Evolutionary conservation across 2,329 filamentous ascomycete genomes (phyloP).

Genomic region (Pseudogymnoascus verrucosus): DNA sequence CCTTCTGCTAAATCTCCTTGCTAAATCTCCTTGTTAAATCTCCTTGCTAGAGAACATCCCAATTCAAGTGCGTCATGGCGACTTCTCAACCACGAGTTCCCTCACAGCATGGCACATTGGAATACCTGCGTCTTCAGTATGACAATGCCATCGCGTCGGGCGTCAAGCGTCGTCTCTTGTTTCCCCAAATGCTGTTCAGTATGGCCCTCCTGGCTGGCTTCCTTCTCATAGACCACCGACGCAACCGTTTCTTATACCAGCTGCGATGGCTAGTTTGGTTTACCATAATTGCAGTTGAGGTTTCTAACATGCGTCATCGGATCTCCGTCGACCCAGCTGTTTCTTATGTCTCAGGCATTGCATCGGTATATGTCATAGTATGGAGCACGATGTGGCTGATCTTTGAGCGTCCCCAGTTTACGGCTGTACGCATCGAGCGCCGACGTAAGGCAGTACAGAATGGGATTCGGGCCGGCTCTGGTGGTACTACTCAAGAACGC

Average conservation of each 20-base stretch:
- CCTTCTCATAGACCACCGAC: constrained; percentile 46
- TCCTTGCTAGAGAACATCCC: not conserved
- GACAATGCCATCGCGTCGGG: constrained; percentile 29
- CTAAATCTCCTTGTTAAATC: not conserved
- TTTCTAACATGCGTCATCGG: constrained; percentile 33
- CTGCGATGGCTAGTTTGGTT: constrained; percentile 43
- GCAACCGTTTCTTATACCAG: constrained; percentile 42
- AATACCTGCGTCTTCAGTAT: not conserved
- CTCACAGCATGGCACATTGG: not conserved
- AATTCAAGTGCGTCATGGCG: not conserved
- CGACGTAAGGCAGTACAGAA: constrained; percentile 21
- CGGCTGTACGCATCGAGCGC: constrained; percentile 38
- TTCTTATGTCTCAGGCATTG: constrained; percentile 44
- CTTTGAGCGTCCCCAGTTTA: constrained; percentile 48
- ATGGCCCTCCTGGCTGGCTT: constrained; percentile 44
- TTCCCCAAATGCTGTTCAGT: constrained; percentile 44
- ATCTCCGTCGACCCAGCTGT: constrained; percentile 45
- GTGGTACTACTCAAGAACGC: constrained; percentile 8
- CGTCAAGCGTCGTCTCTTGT: constrained; percentile 38
- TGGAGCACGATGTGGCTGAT: constrained; percentile 43
- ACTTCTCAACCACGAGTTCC: not conserved
- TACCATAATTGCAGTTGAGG: constrained; percentile 36
- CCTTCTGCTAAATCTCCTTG: no score
- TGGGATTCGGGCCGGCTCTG: not conserved
- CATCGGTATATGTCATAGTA: constrained; percentile 43